Conservation (phyloP, 805 yeast species). For the Starmerella sirachaensis region DNA sequence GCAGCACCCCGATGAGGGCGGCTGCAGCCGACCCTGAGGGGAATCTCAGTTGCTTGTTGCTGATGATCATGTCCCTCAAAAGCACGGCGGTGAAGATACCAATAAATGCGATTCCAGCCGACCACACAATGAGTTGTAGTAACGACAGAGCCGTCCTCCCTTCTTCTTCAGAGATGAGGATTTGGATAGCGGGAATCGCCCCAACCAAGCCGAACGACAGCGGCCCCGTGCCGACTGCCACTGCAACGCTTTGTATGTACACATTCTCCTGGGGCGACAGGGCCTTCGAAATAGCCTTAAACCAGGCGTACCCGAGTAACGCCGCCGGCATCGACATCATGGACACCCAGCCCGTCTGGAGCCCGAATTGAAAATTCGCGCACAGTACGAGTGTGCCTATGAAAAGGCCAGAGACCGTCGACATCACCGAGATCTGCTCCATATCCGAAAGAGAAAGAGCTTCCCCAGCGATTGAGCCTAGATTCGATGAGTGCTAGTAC, state of each 20-base stretch:
- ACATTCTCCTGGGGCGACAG: conserved; percentile 86
- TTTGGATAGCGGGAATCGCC: conserved; percentile 89
- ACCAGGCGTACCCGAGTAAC: conserved; percentile 69
- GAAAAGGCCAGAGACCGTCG: conserved; percentile 59
- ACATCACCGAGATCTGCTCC: conserved; percentile 45
- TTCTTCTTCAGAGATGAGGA: conserved; percentile 67
- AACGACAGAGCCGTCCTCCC: conserved; percentile 32
- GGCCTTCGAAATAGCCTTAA: conserved; percentile 40
- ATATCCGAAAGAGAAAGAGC: too few species aligned
- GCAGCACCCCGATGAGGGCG: conserved; percentile 76
- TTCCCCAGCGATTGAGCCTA: too few species aligned
- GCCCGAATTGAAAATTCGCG: conserved; percentile 90
- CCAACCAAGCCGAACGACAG: conserved; percentile 92
- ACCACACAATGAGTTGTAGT: conserved; percentile 63
- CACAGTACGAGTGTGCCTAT: conserved; percentile 82
- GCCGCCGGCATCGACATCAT: conserved; percentile 98
- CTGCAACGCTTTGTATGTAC: conserved; percentile 81
- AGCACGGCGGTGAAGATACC: conserved; percentile 95
- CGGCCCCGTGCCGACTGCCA: conserved; percentile 97
- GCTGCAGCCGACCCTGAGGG: conserved; percentile 97
- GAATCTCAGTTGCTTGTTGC: conserved; percentile 77
- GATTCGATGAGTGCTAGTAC: too few species aligned
- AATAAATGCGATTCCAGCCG: conserved; percentile 75
- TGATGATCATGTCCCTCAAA: conserved; percentile 69
- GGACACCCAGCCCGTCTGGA: conserved; percentile 98